Conservation (phyloP, 495 filamentous ascomycete genomes). For the Rhizodiscina lignyota region DNA sequence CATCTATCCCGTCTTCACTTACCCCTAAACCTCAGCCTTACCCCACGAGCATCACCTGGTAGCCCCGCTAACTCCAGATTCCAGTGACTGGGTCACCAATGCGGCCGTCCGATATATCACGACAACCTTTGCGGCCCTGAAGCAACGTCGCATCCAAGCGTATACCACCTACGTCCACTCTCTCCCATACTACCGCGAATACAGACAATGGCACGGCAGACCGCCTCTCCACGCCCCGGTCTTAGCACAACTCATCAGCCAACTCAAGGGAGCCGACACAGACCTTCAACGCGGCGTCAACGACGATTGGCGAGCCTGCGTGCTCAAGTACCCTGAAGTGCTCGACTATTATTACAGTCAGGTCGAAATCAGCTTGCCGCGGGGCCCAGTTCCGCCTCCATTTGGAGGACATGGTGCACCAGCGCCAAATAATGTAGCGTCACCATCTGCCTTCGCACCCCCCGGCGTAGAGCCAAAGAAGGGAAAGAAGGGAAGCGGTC, state of each 20-base stretch:
- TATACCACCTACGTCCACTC: conserved; percentile 38
- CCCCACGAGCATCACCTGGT: no score
- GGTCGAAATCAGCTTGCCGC: conserved; percentile 40
- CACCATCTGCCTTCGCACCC: no score
- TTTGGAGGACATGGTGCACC: no score
- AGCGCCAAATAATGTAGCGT: no score
- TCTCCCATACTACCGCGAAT: conserved; percentile 38
- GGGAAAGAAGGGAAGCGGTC: no score
- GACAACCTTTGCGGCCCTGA: conserved; percentile 45
- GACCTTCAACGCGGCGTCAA: conserved; percentile 52
- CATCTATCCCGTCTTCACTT: not conserved
- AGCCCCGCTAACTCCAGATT: no score
- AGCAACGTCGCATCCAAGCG: conserved; percentile 38
- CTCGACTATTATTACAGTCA: conserved; percentile 56
- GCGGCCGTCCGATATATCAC: conserved; percentile 53
- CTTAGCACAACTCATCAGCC: conserved; percentile 12
- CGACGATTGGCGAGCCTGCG: conserved; percentile 53
- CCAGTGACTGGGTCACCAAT: conserved; percentile 51
- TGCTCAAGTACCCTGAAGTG: conserved; percentile 56
- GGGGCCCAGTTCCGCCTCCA: no score
- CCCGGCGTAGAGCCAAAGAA: no score
- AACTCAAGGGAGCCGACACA: conserved; percentile 40
- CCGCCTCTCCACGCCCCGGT: conserved; percentile 17
- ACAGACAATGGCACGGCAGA: conserved; percentile 23
- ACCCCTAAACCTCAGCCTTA: not conserved